Evolutionary conservation across 2,329 filamentous ascomycete species (phyloP), one percentile per base, ranked within the genome.

Genomic region (Alternaria angustiovoidea): DNA sequence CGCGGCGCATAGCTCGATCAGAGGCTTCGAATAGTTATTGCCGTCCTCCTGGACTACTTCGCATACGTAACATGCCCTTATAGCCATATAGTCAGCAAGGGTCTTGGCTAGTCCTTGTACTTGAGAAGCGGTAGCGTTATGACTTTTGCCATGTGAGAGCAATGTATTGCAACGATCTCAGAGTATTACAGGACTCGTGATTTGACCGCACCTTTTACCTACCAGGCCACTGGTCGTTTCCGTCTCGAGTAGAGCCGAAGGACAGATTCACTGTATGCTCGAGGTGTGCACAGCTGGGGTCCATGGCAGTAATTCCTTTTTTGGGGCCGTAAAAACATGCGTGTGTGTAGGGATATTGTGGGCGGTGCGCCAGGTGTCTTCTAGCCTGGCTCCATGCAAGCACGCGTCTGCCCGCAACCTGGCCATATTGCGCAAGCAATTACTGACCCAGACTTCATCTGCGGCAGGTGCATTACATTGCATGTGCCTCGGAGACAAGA

Each of bases 371-470:
- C 67, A 62, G 52, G 38, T 56, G 47, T 52, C 22, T 49, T 54
- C 54, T 56, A 49, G 61, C 46, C 51, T 43, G 65, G 57, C 51
- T 69, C 57, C 58, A 68, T 65, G 64, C 68, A 72, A 72, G 66
- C 66, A 66, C 61, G 59, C 53, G 54, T 61, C 53, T 49, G 43
- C 54, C 47, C 24, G 61, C 57, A 64, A 44, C 65, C 60, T 62
- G 62, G 57, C 53, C 64, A 74, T 61, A 71, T 71, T 66, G 66
- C 56, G 51, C 53, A 34, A 52, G 67, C 67, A 66, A 67, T 68
- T 64, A 64, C 39, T 32, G 54, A 54, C 51, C 69, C 57, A 59
- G 61, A 54, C 49, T 54, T 68, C 61, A 71, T 72, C 61, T 71
- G 65, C 65, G 60, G 54, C 47, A 51, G 51, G 42, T 57, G 60